Evolutionary conservation across 2,329 filamentous ascomycete genomes (phyloP).

Genomic region (Fusarium tricinctum): DNA sequence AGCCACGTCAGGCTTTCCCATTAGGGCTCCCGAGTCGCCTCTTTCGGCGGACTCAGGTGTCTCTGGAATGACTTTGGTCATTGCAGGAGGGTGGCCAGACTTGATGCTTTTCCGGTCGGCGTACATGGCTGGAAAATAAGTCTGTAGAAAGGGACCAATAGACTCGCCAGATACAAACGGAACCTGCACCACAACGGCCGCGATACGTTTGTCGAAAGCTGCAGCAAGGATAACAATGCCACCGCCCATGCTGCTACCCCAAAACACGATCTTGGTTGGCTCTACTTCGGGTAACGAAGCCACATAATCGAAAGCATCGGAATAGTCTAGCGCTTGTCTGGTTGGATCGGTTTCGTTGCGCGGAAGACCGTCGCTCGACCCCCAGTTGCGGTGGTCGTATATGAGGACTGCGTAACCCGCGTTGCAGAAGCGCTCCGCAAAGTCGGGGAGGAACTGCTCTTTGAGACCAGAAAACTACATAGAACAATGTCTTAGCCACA

Average conservation of each 20-base stretch:
- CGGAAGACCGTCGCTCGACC: constrained; percentile 3
- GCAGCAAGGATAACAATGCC: not conserved
- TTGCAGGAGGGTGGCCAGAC: not conserved
- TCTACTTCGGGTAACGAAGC: not conserved
- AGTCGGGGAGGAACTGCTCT: constrained; percentile 1
- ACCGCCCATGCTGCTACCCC: constrained; percentile 5
- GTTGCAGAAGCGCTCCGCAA: not conserved
- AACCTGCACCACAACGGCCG: not conserved
- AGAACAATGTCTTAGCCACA: too few relatives aligned
- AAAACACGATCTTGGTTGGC: not conserved
- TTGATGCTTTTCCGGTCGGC: not conserved
- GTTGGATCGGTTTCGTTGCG: not conserved
- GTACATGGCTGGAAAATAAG: not conserved
- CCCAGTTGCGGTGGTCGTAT: constrained; percentile 1
- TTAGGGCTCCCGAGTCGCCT: not conserved
- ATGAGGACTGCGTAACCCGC: not conserved
- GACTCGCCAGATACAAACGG: not conserved
- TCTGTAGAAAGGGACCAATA: not conserved
- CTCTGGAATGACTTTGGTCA: not conserved
- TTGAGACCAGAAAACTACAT: not conserved
- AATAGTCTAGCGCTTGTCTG: not conserved
- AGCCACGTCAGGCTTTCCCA: not conserved
- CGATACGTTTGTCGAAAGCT: not conserved
- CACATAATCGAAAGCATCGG: not conserved
- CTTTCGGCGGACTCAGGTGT: not conserved